Evolutionary conservation across 768 basidiomycete genomes (phyloP).

Genomic region (Clitopilus passeckerianus): DNA sequence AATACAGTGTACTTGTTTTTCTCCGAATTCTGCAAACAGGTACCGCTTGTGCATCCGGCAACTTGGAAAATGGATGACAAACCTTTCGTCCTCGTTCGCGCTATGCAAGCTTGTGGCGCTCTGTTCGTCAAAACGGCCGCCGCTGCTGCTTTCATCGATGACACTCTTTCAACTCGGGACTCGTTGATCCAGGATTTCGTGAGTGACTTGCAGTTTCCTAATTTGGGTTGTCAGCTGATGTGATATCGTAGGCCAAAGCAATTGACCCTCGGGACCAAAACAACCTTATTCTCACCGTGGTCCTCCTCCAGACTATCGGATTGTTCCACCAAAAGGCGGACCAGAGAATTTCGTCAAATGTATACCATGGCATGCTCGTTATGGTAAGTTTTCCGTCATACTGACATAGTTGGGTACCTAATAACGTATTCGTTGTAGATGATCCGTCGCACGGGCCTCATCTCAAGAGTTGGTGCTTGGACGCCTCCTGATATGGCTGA

Average conservation of each 20-base stretch:
- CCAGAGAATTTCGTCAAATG: conserved; percentile 41
- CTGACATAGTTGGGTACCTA: background rate
- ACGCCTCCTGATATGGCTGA: conserved; percentile 31
- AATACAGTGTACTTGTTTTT: conserved; percentile 48
- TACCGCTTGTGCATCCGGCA: conserved; percentile 51
- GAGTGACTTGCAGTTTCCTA: conserved; percentile 18
- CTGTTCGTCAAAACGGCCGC: conserved; percentile 47
- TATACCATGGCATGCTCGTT: conserved; percentile 60
- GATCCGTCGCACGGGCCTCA: conserved; percentile 41
- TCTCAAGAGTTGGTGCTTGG: conserved; percentile 42
- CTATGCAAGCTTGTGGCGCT: conserved; percentile 61
- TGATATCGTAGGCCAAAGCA: conserved; percentile 26
- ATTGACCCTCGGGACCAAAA: conserved; percentile 30
- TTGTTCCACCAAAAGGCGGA: conserved; percentile 46
- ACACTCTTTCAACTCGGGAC: conserved; percentile 39
- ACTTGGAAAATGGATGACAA: conserved; percentile 47
- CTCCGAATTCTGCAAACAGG: conserved; percentile 45
- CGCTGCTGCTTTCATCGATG: conserved; percentile 44
- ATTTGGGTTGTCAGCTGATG: conserved; percentile 11
- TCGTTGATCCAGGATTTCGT: conserved; percentile 53
- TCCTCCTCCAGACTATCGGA: conserved; percentile 55
- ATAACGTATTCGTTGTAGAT: conserved; percentile 23
- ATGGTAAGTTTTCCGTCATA: conserved; percentile 33
- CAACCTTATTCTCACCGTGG: conserved; percentile 40
- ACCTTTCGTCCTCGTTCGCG: conserved; percentile 43